Conservation (phyloP, 495 filamentous ascomycete species). For the Thozetella sp. region DNA sequence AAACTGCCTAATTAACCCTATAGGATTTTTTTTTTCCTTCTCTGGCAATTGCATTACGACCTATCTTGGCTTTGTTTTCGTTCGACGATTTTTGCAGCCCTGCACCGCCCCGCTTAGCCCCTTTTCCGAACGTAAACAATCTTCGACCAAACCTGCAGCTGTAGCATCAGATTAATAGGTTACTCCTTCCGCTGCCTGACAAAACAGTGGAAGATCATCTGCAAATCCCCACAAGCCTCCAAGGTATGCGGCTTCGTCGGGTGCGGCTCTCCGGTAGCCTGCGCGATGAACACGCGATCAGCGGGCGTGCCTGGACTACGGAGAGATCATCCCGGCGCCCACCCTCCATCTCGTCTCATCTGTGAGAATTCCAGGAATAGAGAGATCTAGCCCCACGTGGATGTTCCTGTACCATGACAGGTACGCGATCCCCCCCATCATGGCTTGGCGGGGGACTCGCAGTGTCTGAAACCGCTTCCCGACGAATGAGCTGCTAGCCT, state of each 20-base stretch:
- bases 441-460: not conserved
- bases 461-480: not conserved
- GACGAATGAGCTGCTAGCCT: not conserved
- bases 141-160: not conserved
- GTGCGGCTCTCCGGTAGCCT: not conserved
- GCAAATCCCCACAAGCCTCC: no score
- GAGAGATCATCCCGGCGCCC: not conserved
- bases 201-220: no score
- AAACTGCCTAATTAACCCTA: no score
- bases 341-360: not conserved
- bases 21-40: no score
- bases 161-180: not conserved
- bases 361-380: not conserved
- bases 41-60: not conserved
- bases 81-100: not conserved
- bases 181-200: not conserved
- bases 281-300: not conserved
- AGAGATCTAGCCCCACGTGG: not conserved
- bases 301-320: not conserved
- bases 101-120: not conserved
- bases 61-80: not conserved
- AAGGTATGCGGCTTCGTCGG: not conserved
- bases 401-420: not conserved
- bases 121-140: slow-evolving; percentile 1
- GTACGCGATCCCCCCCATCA: not conserved